These are phyloP conservation scores for Rhodomyrtus tomentosa DNA, from an alignment of 345 rosid species.

Conservation along the genomic window DNA sequence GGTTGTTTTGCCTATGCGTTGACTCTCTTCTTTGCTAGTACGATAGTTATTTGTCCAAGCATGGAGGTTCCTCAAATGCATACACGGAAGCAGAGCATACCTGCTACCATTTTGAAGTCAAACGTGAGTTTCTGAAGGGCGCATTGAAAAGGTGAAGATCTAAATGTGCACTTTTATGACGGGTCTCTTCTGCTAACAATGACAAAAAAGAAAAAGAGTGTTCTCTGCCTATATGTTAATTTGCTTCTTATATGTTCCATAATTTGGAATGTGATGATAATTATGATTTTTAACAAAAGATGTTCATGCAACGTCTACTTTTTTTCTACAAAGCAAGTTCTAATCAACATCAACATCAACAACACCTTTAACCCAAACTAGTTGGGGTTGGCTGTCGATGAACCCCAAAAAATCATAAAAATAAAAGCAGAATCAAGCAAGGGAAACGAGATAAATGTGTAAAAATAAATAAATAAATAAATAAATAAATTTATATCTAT, in stretches of 20 bases:
- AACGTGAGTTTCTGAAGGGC: conserved; percentile 73
- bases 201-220: background rate
- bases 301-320: background rate
- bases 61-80: conserved; percentile 96
- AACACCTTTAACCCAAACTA: too few species aligned
- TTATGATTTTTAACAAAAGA: background rate
- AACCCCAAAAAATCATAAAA: too few species aligned
- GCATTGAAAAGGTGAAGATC: conserved; percentile 70
- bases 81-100: conserved; percentile 93
- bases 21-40: conserved; percentile 67
- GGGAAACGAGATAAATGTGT: too few species aligned
- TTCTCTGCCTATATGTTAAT: background rate
- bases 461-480: too few species aligned
- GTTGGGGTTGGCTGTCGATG: too few species aligned
- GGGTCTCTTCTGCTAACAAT: background rate
- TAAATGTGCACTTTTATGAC: background rate
- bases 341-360: too few species aligned
- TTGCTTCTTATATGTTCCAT: background rate
- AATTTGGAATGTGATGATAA: background rate
- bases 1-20: conserved; percentile 9
- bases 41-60: conserved; percentile 97
- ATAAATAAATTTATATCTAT: too few species aligned
- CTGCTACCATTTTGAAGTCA: conserved; percentile 97
- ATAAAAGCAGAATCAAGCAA: too few species aligned
- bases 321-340: background rate